Percentiles rank a stretch among this genome's conserved stretches.
Conservation (phyloP, 192 early-diverging fungal genomes). For the Podila epigama region DNA sequence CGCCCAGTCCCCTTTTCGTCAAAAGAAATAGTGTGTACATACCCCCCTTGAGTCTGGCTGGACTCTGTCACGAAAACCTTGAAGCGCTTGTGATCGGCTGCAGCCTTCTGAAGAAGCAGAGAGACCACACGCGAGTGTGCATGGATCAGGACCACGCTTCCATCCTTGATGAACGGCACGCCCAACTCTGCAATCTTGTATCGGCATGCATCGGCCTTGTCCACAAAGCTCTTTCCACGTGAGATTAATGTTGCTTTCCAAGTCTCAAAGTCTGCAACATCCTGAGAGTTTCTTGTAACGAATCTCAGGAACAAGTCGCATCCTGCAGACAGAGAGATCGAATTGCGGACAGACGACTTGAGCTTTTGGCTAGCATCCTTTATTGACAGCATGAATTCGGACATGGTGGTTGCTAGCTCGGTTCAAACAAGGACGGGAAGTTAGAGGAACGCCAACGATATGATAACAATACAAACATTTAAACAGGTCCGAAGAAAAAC, state of each 20-base stretch:
- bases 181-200: slow-evolving; percentile 81
- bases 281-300: slow-evolving; percentile 65
- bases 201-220: slow-evolving; percentile 74
- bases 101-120: slow-evolving; percentile 78
- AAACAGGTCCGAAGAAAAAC: too few relatives aligned
- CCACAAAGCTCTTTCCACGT: slow-evolving; percentile 75
- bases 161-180: slow-evolving; percentile 82
- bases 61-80: slow-evolving; percentile 95
- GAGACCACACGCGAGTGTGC: slow-evolving; percentile 96
- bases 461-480: too few relatives aligned
- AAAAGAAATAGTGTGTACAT: slow-evolving; percentile 2
- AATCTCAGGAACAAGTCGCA: slow-evolving; percentile 84
- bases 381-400: slow-evolving; percentile 86
- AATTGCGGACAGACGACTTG: slow-evolving; percentile 70
- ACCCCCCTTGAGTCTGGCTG: slow-evolving; percentile 77
- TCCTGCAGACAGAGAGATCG: slow-evolving; percentile 88
- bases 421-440: too few relatives aligned
- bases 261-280: slow-evolving; percentile 77
- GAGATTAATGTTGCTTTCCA: slow-evolving; percentile 74
- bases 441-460: too few relatives aligned
- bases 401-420: slow-evolving; percentile 89
- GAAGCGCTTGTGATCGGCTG: slow-evolving; percentile 83
- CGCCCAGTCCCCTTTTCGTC: background rate
- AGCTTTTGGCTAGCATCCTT: slow-evolving; percentile 70
- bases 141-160: slow-evolving; percentile 85